Base-by-base conservation (phyloP, 2,329 filamentous ascomycete genomes). In the Xylaria sp. region DNA sequence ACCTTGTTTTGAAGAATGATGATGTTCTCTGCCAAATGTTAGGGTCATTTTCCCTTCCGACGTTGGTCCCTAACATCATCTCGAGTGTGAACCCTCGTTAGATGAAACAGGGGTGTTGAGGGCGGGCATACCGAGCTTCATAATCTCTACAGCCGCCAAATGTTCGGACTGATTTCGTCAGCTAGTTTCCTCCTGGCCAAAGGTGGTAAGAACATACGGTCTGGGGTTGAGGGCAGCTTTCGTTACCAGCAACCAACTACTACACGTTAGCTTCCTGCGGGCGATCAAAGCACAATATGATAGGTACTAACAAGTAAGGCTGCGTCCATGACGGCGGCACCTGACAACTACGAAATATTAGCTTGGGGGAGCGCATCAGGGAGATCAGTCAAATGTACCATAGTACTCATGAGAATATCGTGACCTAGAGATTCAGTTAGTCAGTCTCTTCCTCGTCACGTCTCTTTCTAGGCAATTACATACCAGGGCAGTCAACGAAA, bases 361-460 rank as follows among this genome's bases (percentile, higher is more conserved):
- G 64, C 51, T 28, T 31, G 7, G 23, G 15, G 15, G 9, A n/a
- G n/a, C 38, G 9, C 33, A 21, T 43, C 33, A 2, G 3, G 19
- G 35, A 6, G 3, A 12, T 37, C 14, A 7, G 35, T 46, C 6
- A 5, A 21, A 15, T 59, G n/a, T 67, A 67, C 65, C 95, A 99
- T 99, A 73, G 95, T 99, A 82, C 94, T 98, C 95, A 99, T 99
- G 78, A 99, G 94, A 93, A 99, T 99, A 82, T 99, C 95, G 92
- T 99, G 95, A 80, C 95, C 64, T 66, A 33, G 12, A 45, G 7
- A 0, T 7, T 56, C 7, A 17, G 40, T 56, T 5, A 17, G 40
- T 66, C 28, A 66, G 64, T 21, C 12, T 23, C 19, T 4, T 5
- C 9, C 38, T 56, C 46, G 21, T 19, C 21, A 52, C 23, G 37